Evolutionary conservation across 805 yeast genomes (phyloP), one percentile per base, ranked within the genome.

Genomic region (Hanseniaspora pseudoguilliermondii): DNA sequence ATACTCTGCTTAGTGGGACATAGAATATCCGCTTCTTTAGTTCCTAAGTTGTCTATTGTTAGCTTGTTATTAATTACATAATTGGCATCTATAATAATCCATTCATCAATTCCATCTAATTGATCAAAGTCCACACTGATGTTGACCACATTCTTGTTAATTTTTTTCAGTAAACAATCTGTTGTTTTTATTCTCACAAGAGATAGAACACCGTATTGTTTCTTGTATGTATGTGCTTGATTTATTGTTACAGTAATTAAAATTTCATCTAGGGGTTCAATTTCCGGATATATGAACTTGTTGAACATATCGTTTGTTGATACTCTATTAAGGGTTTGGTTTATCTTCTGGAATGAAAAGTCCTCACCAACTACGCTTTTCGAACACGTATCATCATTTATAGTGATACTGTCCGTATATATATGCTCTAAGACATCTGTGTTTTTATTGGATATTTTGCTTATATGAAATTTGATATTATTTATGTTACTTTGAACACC

Each of bases 361-460:
- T 25, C 11, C 18, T 46, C 56, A n/a, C 56, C 56, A n/a, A 53
- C 27, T 1, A 53, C 49, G 29, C 50, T 44, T 39, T 53, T 46
- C 20, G 21, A 18, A 10, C 13, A 18, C 7, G 23, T 16, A 41
- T 38, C 43, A 13, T 20, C 39, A 2, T 15, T n/a, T 4, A 53
- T 11, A 8, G 4, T 29, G n/a, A 53, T 23, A 36, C 50, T 53
- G 23, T 53, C 56, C 9, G 35, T 20, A 32, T 53, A 53, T 2
- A 53, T 21, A 20, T 46, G 18, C 15, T 38, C 39, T 6, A 13
- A 8, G 13, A 21, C 39, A 16, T 41, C 27, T 1, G 27, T 10
- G 7, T 34, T 25, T 6, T 36, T 51, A 15, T 20, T 18, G 9
- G 20, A 16, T 10, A n/a, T 11, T 25, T 43, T 51, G 16, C n/a